Evolutionary conservation across 805 yeast genomes (phyloP), one percentile per base, ranked within the genome.

Genomic region (Spathaspora passalidarum): DNA sequence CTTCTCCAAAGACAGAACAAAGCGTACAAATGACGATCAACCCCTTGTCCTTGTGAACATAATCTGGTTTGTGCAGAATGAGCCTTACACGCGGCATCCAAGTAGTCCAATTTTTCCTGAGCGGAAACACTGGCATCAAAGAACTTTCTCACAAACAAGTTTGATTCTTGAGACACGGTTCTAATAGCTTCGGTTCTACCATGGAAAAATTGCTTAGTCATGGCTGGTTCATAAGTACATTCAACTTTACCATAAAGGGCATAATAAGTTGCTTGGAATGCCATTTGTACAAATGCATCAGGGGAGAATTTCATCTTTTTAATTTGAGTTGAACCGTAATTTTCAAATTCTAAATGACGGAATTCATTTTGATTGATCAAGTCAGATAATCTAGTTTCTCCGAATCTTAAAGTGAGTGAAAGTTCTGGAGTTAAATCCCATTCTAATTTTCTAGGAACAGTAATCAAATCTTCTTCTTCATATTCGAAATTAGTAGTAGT

Each of bases 181-280:
- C 97, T 75, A 46, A 90, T 82, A 3, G 96, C 96, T 65, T 90
- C 97, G 1, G 97, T 90, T 62, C 97, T 78, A 9, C 97, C 97
- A 60, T 90, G 96, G 51, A 84, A 76, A 61, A 84, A 90, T 48
- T 72, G 73, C 63, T 90, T 90, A 3, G 97, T 91, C 97, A 90
- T 90, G 7, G 96, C 96, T 1, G 97, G 97, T 67, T 90, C 97
- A 62, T 90, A 90, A 5, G 96, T 88, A 52, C 95, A 87, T 64
- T 89, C 97, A 34, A 89, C 92, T 60, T 86, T 87, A 41, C 97
- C 97, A 61, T 90, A 90, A 32, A 90, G 74, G 0, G 96, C 95
- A 60, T 88, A 90, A 64, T 89, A 90, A 3, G 96, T 89, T 7
- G 94, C 88, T 65, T 90, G 97, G 72, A 89, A 88, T 19, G 90